These are phyloP conservation scores for Nyctanthes arbortristis DNA, from an alignment of 257 asterid genomes.

Conservation along the genomic window DNA sequence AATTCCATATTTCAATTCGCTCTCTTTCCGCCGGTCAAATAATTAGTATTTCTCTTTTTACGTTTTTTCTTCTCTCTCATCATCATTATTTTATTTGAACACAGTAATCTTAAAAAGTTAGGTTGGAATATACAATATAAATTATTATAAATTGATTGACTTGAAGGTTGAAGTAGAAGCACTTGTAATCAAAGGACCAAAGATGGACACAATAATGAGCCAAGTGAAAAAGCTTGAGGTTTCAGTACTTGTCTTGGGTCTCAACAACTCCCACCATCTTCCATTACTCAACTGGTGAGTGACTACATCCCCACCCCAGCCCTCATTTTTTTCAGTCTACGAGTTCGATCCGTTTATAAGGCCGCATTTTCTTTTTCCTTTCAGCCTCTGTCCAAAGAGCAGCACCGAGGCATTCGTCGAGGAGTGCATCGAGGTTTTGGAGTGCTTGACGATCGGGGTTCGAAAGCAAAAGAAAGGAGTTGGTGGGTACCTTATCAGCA, in stretches of 20 bases:
- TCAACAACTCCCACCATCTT: constrained; percentile 47
- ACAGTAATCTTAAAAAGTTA: too few species aligned
- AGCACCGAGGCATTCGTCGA: constrained; percentile 71
- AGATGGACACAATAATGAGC: constrained; percentile 69
- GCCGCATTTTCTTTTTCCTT: constrained; percentile 11
- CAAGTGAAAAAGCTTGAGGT: constrained; percentile 93
- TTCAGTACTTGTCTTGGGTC: constrained; percentile 81
- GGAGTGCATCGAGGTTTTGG: constrained; percentile 63
- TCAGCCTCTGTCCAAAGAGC: constrained; percentile 64
- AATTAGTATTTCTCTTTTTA: too few species aligned
- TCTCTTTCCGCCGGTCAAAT: too few species aligned
- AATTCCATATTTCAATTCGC: too few species aligned
- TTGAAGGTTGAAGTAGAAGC: constrained; percentile 97
- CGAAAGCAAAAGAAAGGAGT: constrained; percentile 73
- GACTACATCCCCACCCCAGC: not conserved
- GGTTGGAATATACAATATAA: too few species aligned
- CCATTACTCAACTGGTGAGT: constrained; percentile 59
- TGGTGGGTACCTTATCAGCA: constrained; percentile 89
- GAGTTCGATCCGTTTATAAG: constrained; percentile 3
- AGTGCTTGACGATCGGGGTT: constrained; percentile 88
- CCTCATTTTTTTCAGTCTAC: constrained; percentile 18
- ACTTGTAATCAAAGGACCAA: constrained; percentile 79
- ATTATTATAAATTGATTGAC: too few species aligned
- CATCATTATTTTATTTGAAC: too few species aligned
- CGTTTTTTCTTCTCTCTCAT: too few species aligned